A percentile compares a stretch with the other conserved stretches of the same genome.
phyloP scores from a whole-genome alignment of 1,284 basidiomycete species.

The Puccinia polysora region DNA sequence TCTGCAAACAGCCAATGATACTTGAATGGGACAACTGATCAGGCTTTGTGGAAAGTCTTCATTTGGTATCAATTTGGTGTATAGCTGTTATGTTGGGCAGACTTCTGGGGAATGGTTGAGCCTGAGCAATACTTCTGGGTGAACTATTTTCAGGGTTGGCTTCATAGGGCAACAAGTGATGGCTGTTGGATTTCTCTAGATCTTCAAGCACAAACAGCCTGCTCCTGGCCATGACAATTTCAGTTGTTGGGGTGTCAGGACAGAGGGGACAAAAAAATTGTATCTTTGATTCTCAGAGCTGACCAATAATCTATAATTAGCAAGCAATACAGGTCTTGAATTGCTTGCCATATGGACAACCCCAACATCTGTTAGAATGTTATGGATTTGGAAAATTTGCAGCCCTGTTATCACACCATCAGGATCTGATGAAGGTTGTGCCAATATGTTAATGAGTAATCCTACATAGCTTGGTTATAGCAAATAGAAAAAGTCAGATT shows the following conservation, averaged over 20 bases:
- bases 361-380: neutral
- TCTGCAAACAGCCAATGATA: no score
- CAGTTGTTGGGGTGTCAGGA: neutral
- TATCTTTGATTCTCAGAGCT: neutral
- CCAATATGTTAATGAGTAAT: neutral
- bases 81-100: neutral
- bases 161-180: neutral
- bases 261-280: no score
- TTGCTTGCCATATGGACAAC: neutral
- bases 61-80: neutral
- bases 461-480: neutral
- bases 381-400: neutral
- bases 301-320: neutral
- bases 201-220: no score
- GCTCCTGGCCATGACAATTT: neutral
- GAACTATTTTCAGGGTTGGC: neutral
- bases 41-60: neutral
- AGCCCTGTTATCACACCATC: neutral
- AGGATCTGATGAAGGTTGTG: neutral
- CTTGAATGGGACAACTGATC: no score
- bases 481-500: neutral
- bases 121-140: neutral
- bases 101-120: neutral
- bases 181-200: neutral
- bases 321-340: slow-evolving; percentile 5